phyloP scores from a whole-genome alignment of 805 yeast genomes.

The Metschnikowia arizonensis region DNA sequence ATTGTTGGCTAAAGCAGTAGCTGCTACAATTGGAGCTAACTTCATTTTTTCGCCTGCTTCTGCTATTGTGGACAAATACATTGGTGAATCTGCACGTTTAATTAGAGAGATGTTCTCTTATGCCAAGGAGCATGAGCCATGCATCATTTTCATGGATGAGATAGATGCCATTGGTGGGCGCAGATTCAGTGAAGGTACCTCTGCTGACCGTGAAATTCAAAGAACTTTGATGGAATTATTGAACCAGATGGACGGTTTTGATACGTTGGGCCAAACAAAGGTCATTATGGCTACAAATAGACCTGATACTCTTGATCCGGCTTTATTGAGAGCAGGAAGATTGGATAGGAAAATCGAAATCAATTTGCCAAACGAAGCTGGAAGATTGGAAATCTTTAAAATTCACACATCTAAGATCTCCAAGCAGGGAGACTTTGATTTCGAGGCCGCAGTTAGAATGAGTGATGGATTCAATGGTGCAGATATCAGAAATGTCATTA shows the following conservation, averaged over 20 bases:
- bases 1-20: slow-evolving; percentile 92
- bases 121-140: slow-evolving; percentile 97
- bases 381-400: slow-evolving; percentile 89
- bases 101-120: slow-evolving; percentile 97
- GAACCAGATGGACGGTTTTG: slow-evolving; percentile 98
- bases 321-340: slow-evolving; percentile 94
- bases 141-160: slow-evolving; percentile 98
- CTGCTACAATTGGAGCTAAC: slow-evolving; percentile 97
- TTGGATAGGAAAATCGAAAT: slow-evolving; percentile 95
- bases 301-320: slow-evolving; percentile 97
- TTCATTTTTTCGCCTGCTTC: slow-evolving; percentile 98
- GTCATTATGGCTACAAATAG: slow-evolving; percentile 99
- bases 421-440: slow-evolving; percentile 93
- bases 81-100: slow-evolving; percentile 95
- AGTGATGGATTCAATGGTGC: slow-evolving; percentile 99
- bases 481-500: slow-evolving; percentile 90
- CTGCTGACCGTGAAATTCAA: slow-evolving; percentile 98
- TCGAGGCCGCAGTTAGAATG: slow-evolving; percentile 96
- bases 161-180: slow-evolving; percentile 99
- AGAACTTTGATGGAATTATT: slow-evolving; percentile 95
- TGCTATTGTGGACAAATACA: slow-evolving; percentile 95
- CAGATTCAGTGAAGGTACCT: slow-evolving; percentile 95
- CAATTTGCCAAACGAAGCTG: slow-evolving; percentile 92
- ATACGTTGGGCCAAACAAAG: slow-evolving; percentile 92
- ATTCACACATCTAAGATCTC: slow-evolving; percentile 83